A percentile compares a stretch with the other conserved stretches of the same genome.
Conservation (phyloP, 108 stramenopile species). For the Cyclotella sp. region DNA sequence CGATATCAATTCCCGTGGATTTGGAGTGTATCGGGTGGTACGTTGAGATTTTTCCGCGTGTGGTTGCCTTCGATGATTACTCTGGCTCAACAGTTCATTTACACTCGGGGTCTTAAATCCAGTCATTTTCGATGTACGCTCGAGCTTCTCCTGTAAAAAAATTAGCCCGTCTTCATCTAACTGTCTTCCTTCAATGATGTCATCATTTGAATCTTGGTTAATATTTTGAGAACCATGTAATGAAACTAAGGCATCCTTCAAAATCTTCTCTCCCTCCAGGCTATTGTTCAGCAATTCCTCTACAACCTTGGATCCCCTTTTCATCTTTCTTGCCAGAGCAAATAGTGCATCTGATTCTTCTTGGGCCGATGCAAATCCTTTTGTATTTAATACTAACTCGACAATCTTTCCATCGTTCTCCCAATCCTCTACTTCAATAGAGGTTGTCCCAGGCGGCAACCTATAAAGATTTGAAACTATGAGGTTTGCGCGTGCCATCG, state of each 20-base stretch:
- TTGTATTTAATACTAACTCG: conserved; percentile 59
- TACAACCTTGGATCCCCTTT: conserved; percentile 79
- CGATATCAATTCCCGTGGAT: conserved; percentile 65
- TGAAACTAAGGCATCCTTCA: conserved; percentile 51
- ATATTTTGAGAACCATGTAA: neutral
- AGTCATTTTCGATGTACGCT: conserved; percentile 63
- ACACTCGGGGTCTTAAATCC: conserved; percentile 56
- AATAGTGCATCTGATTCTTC: conserved; percentile 87
- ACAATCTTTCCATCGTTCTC: conserved; percentile 75
- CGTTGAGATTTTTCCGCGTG: conserved; percentile 7
- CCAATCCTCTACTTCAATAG: conserved; percentile 83
- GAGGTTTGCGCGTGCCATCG: conserved; percentile 72
- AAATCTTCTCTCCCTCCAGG: conserved; percentile 43
- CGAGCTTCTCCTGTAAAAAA: conserved; percentile 67
- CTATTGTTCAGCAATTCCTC: conserved; percentile 64
- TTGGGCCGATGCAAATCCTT: conserved; percentile 66
- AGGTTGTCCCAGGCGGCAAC: conserved; percentile 58
- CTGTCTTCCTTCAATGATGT: conserved; percentile 20
- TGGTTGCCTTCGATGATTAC: conserved; percentile 24
- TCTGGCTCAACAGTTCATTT: conserved; percentile 8
- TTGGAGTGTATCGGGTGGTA: conserved; percentile 30
- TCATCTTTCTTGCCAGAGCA: conserved; percentile 79
- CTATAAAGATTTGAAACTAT: conserved; percentile 76
- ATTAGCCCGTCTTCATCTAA: conserved; percentile 65
- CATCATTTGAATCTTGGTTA: conserved; percentile 2